phyloP scores from a whole-genome alignment of 108 stramenopile species.

The Pseudonitzschia pungens region DNA sequence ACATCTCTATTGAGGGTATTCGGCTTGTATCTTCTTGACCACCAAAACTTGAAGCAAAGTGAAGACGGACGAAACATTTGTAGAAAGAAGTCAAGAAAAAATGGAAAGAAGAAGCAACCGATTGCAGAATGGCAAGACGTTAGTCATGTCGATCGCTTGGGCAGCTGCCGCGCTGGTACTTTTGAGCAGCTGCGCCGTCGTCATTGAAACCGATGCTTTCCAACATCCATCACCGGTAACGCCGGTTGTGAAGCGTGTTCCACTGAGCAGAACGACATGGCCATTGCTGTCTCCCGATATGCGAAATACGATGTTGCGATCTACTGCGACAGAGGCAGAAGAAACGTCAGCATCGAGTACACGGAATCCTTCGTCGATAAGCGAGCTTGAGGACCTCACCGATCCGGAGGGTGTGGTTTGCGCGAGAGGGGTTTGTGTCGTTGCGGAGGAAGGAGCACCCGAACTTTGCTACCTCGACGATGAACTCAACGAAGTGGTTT shows the following conservation, averaged over 20 bases:
- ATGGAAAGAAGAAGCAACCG: background rate
- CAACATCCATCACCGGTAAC: background rate
- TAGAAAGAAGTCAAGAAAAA: background rate
- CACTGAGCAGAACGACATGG: background rate
- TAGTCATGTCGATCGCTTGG: background rate
- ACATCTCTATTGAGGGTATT: too few species aligned
- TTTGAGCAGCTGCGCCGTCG: background rate
- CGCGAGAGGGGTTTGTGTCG: conserved; percentile 9
- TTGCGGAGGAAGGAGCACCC: conserved; percentile 6
- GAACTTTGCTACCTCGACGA: conserved; percentile 13
- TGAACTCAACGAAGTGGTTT: background rate
- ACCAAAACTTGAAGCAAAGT: too few species aligned
- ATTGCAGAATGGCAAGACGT: background rate
- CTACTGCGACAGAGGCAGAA: background rate
- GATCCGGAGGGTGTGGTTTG: conserved; percentile 12
- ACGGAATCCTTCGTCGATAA: background rate
- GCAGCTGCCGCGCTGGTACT: background rate
- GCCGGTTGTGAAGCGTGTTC: background rate
- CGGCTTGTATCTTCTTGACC: too few species aligned
- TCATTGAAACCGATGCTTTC: background rate
- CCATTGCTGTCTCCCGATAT: background rate
- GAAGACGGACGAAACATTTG: too few species aligned
- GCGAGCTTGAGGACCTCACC: too few species aligned
- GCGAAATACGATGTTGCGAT: background rate
- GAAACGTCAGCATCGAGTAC: background rate